Evolutionary conservation across 1,284 basidiomycete species (phyloP), one percentile per base, ranked within the genome.

Genomic region (Farysia itapuensis): DNA sequence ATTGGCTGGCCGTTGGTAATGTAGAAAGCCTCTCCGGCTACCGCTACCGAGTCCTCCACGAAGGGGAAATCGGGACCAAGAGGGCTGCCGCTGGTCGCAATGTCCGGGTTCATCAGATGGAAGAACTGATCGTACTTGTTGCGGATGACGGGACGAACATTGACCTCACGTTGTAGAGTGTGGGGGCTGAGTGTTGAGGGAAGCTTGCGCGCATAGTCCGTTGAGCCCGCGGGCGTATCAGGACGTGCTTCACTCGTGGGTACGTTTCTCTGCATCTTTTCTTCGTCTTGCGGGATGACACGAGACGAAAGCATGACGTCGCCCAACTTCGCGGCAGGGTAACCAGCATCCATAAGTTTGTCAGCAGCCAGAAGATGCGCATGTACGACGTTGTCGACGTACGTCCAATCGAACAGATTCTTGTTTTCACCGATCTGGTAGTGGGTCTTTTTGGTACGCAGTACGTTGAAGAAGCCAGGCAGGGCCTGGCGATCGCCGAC

Each of bases 371-470:
- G 85, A 7, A 99, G 79, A 75, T 99, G 95, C 2, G 94, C 94
- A 71, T 89, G 85, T 0, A 92, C 93, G 53, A 95, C 87, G 77
- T 99, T 99, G 58, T 86, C 90, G 58, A 98, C 91, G 72, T 96
- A 97, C 1, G 94, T 97, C 86, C 90, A 96, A 79, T 99, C 95
- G 70, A 92, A 94, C 9, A 97, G 80, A 77, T 98, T 98, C 53
- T 82, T 84, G 80, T 97, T 97, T 78, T 87, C 82, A 35, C 95
- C 95, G 53, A 99, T 86, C 79, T 97, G 94, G 81, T 90, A 89
- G 63, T 89, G 85, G 2, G 91, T 91, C 78, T 94, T 89, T 84
- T 71, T 58, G 14, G 70, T 84, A 68, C 88, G 83, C 75, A 92
- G 87, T 6, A 88, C 90, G 53, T 87, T 80, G 78, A 87, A 86